phyloP scores from a whole-genome alignment of 140 eudicot species.

The Bidens hawaiensis region DNA sequence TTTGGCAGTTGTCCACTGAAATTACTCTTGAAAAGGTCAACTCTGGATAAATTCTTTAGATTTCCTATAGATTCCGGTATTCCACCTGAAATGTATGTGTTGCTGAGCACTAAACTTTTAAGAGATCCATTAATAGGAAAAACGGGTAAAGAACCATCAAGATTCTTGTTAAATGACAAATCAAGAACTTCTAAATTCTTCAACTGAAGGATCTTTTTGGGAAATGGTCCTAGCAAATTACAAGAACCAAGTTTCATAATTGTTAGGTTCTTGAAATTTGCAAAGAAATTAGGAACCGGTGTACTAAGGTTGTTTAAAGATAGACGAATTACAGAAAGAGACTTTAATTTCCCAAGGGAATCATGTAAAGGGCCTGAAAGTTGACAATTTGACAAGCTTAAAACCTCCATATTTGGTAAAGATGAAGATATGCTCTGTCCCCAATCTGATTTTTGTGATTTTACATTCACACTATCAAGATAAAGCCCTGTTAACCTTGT shows the following conservation, averaged over 20 bases:
- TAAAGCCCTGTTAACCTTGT: slow-evolving; percentile 35
- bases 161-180: slow-evolving; percentile 21
- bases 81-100: slow-evolving; percentile 27
- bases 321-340: slow-evolving; percentile 40
- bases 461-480: slow-evolving; percentile 50
- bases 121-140: slow-evolving; percentile 36
- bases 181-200: slow-evolving; percentile 28
- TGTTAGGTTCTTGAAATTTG: slow-evolving; percentile 25
- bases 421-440: slow-evolving; percentile 35
- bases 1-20: slow-evolving; percentile 37
- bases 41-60: slow-evolving; percentile 15
- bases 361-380: slow-evolving; percentile 47
- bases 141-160: slow-evolving; percentile 37
- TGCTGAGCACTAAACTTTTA: slow-evolving; percentile 15
- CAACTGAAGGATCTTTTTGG: slow-evolving; percentile 30
- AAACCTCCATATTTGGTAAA: slow-evolving; percentile 35
- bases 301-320: slow-evolving; percentile 24
- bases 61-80: slow-evolving; percentile 42
- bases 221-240: slow-evolving; percentile 36
- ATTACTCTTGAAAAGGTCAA: slow-evolving; percentile 5
- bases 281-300: slow-evolving; percentile 38
- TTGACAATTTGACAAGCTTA: slow-evolving; percentile 43
- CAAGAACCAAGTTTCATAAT: slow-evolving; percentile 22
- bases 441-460: slow-evolving; percentile 39
- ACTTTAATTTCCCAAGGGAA: slow-evolving; percentile 26